Conservation (phyloP, 495 filamentous ascomycete genomes). For the Penicillium bovifimosum region DNA sequence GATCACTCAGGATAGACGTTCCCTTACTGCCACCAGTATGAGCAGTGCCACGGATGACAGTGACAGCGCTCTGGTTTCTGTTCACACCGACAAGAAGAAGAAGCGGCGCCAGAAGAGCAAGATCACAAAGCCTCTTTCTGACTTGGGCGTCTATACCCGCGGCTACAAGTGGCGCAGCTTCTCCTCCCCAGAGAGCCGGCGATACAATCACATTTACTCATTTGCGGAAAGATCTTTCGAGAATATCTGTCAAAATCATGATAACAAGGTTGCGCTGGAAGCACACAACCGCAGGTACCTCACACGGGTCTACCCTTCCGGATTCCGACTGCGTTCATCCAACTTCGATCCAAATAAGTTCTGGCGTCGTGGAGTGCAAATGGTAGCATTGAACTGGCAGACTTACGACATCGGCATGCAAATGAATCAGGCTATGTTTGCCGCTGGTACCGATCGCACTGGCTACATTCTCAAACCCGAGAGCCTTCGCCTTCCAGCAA, state of each 20-base stretch:
- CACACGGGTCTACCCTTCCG: slow-evolving; percentile 89
- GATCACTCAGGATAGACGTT: slow-evolving; percentile 43
- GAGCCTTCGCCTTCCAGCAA: slow-evolving; percentile 61
- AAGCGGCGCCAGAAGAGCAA: slow-evolving; percentile 64
- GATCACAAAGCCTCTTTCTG: slow-evolving; percentile 75
- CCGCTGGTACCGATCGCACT: slow-evolving; percentile 77
- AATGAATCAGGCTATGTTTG: slow-evolving; percentile 96
- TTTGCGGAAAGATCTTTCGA: slow-evolving; percentile 83
- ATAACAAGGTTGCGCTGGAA: slow-evolving; percentile 67
- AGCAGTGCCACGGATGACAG: slow-evolving; percentile 62
- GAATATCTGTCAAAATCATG: slow-evolving; percentile 63
- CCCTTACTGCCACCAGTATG: slow-evolving; percentile 50
- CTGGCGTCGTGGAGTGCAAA: slow-evolving; percentile 93
- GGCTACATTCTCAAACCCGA: slow-evolving; percentile 93
- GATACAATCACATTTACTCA: slow-evolving; percentile 89
- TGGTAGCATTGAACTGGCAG: slow-evolving; percentile 97
- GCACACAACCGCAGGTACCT: slow-evolving; percentile 87
- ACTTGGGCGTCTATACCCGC: slow-evolving; percentile 81
- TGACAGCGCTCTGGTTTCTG: slow-evolving; percentile 41
- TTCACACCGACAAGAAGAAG: slow-evolving; percentile 48
- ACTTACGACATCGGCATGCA: slow-evolving; percentile 94
- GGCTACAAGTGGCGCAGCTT: slow-evolving; percentile 83
- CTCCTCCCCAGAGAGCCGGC: slow-evolving; percentile 66
- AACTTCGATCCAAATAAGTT: slow-evolving; percentile 91
- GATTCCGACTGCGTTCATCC: slow-evolving; percentile 69